Percentiles rank a stretch among this genome's conserved stretches.
Conservation (phyloP, 805 yeast genomes). For the Cyberlindnera nakhonratchasimensis region DNA sequence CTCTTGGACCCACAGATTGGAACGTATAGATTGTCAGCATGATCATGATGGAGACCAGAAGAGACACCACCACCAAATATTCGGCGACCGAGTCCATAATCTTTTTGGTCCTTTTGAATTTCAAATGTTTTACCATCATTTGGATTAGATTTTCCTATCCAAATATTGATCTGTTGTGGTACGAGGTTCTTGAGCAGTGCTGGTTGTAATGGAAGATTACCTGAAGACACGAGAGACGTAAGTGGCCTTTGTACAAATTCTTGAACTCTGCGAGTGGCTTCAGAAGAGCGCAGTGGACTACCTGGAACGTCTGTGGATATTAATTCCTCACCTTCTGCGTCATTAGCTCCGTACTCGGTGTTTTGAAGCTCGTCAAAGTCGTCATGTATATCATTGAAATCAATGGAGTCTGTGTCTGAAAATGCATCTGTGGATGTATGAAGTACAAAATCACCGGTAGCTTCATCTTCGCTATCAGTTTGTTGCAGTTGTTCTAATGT, state of each 20-base stretch:
- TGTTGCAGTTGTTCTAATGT: too few species aligned
- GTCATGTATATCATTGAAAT: conserved; percentile 43
- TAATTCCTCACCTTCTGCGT: conserved; percentile 16
- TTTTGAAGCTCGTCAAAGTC: conserved; percentile 43
- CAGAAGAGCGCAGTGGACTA: conserved; percentile 31
- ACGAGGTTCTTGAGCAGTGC: conserved; percentile 39
- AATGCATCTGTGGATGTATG: conserved; percentile 12
- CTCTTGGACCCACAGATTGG: conserved; percentile 58
- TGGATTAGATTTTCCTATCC: conserved; percentile 52
- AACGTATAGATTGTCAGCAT: conserved; percentile 71
- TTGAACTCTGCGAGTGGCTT: conserved; percentile 39
- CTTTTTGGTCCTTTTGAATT: conserved; percentile 21
- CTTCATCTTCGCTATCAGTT: conserved; percentile 12
- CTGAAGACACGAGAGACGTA: conserved; percentile 35
- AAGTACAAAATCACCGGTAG: conserved; percentile 14
- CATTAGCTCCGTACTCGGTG: conserved; percentile 20
- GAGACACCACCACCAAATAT: conserved; percentile 60
- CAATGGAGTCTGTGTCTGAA: conserved; percentile 41
- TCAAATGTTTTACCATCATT: conserved; percentile 10
- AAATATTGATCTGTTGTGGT: conserved; percentile 71
- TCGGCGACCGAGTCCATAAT: conserved; percentile 48
- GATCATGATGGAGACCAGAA: conserved; percentile 78
- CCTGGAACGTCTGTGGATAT: conserved; percentile 17
- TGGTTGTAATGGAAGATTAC: conserved; percentile 40
- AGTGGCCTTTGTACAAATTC: conserved; percentile 64